phyloP scores from a whole-genome alignment of 1,284 basidiomycete genomes.

The Earliella scabrosa region DNA sequence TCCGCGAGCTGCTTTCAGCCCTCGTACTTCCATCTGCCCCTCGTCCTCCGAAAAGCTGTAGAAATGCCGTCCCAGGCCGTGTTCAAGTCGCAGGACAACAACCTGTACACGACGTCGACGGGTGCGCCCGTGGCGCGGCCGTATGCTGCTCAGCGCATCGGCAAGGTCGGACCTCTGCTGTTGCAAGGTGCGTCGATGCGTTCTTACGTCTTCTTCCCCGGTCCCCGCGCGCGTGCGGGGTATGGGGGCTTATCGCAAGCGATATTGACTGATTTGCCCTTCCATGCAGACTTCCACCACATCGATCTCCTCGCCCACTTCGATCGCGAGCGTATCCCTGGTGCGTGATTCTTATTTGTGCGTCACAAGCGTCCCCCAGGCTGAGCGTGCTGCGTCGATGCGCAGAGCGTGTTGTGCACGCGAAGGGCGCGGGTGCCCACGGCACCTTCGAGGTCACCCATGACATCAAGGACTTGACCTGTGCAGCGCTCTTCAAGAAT shows the following conservation, averaged over 20 bases:
- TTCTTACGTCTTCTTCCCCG: background rate
- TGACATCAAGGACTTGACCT: slow-evolving; percentile 81
- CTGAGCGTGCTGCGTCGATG: background rate
- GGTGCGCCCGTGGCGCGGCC: slow-evolving; percentile 77
- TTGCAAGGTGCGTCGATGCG: slow-evolving; percentile 68
- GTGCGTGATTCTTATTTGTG: slow-evolving; percentile 17
- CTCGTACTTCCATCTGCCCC: slow-evolving; percentile 12
- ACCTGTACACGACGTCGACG: slow-evolving; percentile 83
- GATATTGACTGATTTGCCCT: slow-evolving; percentile 13
- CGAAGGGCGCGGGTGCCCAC: slow-evolving; percentile 89
- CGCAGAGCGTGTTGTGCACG: slow-evolving; percentile 64
- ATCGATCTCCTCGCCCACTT: slow-evolving; percentile 91
- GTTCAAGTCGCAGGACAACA: slow-evolving; percentile 55
- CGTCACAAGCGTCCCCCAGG: background rate
- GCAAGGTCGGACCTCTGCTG: slow-evolving; percentile 79
- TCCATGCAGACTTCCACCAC: slow-evolving; percentile 84
- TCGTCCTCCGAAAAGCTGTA: background rate
- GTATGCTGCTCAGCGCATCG: slow-evolving; percentile 80
- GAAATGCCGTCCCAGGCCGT: slow-evolving; percentile 71
- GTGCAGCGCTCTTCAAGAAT: slow-evolving; percentile 71
- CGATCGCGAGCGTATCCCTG: slow-evolving; percentile 93
- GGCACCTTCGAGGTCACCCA: slow-evolving; percentile 91
- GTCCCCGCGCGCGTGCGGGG: background rate
- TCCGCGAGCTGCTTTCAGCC: slow-evolving; percentile 19
- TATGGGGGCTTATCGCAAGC: slow-evolving; percentile 1